Base-by-base conservation (phyloP, 306 rosid species). In the Spatholobus suberectus region DNA sequence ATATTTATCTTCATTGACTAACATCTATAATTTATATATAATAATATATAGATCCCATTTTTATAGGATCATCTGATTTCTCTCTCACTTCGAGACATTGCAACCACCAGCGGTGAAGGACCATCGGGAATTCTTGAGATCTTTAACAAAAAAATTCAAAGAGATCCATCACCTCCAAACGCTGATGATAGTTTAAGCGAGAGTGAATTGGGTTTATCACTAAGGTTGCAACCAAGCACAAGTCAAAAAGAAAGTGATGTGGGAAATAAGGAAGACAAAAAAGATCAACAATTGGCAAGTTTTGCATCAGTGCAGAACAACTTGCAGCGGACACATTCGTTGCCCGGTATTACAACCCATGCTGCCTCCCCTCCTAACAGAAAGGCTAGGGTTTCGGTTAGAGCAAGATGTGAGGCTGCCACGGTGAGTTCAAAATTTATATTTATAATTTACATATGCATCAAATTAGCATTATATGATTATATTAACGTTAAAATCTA, bases 321-420 rank as follows among this genome's bases (percentile, higher is more conserved):
- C 83, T 38, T 78, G 3, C 92, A 90, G 40, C 57, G 85, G 15
- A 81, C 87, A 14, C 77, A 79, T 66, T 62, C 78, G 1, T 46
- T 85, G 26, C 70, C 81, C 0, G 82, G 83, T 51, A 77, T 84
- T 46, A 68, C 86, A 4, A 75, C 83, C 67, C 91, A 87, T 27
- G 88, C 78, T 58, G 86, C 83, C 18, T 44, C 89, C 6, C 91
- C 87, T 34, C 89, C 94, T 35, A 91, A 90, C 27, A 91, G 96
- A 82, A 96, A 96, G 78, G 90, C 99, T 89, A 93, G 99, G 96
- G 98, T 96, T 91, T 96, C 98, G 0, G 96, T 96, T 41, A 83
- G 99, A 87, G 98, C 97, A 32, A 91, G 99, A 92, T 93, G 99
- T 84, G 99, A 96, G 77, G 21, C 94, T 14, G 94, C 97, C 75